A percentile compares a stretch with the other conserved stretches of the same genome.
phyloP scores from a whole-genome alignment of 148 eudicot genomes.

The Polygonum maritimum region DNA sequence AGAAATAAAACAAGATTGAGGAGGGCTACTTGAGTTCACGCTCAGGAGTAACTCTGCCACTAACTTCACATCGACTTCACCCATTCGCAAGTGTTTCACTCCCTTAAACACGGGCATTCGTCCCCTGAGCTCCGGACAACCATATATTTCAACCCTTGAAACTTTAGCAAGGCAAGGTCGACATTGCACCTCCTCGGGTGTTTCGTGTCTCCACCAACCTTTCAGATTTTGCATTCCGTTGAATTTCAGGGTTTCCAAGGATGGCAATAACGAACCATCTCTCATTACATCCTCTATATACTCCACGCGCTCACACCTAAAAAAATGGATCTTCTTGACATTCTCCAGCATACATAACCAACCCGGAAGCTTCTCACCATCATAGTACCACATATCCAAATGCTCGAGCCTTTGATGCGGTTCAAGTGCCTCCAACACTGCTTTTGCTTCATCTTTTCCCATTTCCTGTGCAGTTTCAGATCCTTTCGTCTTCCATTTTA shows the following conservation, averaged over 20 bases:
- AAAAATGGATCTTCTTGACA: not conserved
- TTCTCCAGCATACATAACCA: not conserved
- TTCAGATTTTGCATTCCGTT: not conserved
- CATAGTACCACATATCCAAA: not conserved
- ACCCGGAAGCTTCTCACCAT: not conserved
- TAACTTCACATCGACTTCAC: not conserved
- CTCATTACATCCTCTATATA: not conserved
- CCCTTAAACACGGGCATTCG: not conserved
- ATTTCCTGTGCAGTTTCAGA: not conserved
- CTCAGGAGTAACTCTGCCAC: not conserved
- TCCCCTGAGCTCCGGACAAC: not conserved
- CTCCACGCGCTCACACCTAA: not conserved
- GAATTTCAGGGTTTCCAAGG: not conserved
- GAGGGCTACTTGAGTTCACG: not conserved
- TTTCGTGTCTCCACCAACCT: constrained; percentile 1
- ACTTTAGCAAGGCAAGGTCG: not conserved
- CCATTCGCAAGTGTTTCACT: not conserved
- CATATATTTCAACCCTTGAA: not conserved
- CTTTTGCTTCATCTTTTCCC: not conserved
- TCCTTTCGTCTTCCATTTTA: not conserved
- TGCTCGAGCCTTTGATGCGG: not conserved
- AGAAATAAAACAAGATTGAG: no score
- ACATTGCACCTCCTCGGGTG: not conserved
- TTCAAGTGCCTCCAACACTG: not conserved
- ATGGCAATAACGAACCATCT: not conserved